Base-by-base conservation (phyloP, 257 asterid species). In the Marsdenia floribunda region DNA sequence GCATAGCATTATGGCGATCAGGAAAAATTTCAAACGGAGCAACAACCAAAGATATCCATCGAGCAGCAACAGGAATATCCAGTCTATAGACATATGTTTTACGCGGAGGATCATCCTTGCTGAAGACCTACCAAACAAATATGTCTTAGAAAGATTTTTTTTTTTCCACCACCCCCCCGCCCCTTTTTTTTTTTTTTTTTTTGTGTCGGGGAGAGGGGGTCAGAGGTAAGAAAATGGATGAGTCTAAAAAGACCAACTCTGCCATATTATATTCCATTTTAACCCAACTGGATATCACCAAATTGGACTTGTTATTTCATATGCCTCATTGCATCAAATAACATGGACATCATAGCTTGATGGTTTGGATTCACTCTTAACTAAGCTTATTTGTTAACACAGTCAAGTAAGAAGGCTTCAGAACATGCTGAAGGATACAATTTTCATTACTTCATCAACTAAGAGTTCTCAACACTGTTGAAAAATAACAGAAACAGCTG, bases 1-100 rank as follows among this genome's bases (percentile, higher is more conserved):
- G 83, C 82, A 80, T 75, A 66, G 89, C 87, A 86, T 83, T 84
- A 82, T 87, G 90, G 64, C 80, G 87, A 79, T 95, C 97, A 12
- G 98, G 93, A 80, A 95, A 86, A 82, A 95, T 86, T 84, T 92
- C 96, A 80, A 90, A 89, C 75, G 96, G 96, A 6, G 97, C 99
- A 74, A 95, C 96, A 68, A 87, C 89, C 81, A 95, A 88, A 71
- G 96, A 90, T 81, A 95, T 89, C 91, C 93, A 95, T 70, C 88
- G 91, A 77, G 99, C 93, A 84, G 96, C 87, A 73, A 95, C 98
- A 80, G 99, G 97, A 86, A 90, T 86, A 74, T 88, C 90, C 87
- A 95, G 80, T 84, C 77, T 90, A 82, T 95, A 95, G 59, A 90
- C 91, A 72, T 84, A 95, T 66, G 98, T 95, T 89, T 90, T 95